A percentile compares a stretch with the other conserved stretches of the same genome.
Conservation (phyloP, 2,329 filamentous ascomycete genomes). For the Pseudocercospora musae region DNA sequence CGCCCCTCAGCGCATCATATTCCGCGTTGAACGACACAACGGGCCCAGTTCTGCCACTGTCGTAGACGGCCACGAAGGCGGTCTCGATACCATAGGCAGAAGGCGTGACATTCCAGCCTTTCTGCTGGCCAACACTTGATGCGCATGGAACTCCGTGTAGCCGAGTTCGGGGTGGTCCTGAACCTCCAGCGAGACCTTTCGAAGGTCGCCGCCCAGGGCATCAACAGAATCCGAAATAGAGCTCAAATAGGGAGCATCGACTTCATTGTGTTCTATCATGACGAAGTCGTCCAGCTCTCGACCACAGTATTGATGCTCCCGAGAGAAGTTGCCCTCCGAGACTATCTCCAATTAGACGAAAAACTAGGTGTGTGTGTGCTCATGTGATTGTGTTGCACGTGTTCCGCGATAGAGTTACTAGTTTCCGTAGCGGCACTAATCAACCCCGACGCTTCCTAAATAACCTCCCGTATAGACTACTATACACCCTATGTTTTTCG, state of each 20-base stretch:
- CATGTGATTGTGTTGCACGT: too few species aligned
- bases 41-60: constrained; percentile 39
- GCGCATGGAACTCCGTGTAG: constrained; percentile 50
- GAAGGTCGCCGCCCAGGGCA: constrained; percentile 39
- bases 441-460: too few species aligned
- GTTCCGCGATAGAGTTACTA: too few species aligned
- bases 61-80: constrained; percentile 52
- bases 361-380: too few species aligned
- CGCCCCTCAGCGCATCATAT: constrained; percentile 40
- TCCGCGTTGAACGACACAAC: constrained; percentile 43
- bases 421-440: too few species aligned
- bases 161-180: constrained; percentile 47
- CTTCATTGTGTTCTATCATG: constrained; percentile 6
- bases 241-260: constrained; percentile 12
- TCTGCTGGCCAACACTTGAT: constrained; percentile 44
- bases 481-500: too few species aligned
- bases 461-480: too few species aligned
- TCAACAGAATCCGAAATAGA: constrained; percentile 43
- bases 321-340: too few species aligned
- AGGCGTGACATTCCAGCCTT: constrained; percentile 49
- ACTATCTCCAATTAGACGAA: too few species aligned
- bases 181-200: constrained; percentile 50
- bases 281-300: constrained; percentile 6
- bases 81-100: constrained; percentile 53
- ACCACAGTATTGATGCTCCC: too few species aligned